Conservation (phyloP, 495 filamentous ascomycete species). For the Aspergillus sclerotiicarbonarius region DNA sequence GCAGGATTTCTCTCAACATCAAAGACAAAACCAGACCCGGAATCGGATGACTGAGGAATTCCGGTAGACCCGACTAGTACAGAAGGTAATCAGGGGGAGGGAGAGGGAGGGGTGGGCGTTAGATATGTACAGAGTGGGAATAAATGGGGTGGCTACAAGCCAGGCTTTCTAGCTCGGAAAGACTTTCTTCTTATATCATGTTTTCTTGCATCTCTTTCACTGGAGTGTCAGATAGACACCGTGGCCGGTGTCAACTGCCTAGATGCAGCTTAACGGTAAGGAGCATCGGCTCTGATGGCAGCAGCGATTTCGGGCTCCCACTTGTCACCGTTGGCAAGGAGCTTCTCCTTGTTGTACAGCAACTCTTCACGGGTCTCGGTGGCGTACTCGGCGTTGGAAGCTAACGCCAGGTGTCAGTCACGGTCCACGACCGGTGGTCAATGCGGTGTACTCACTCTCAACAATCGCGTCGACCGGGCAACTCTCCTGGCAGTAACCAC, state of each 20-base stretch:
- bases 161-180: conserved; percentile 13
- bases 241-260: background rate
- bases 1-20: conserved; percentile 21
- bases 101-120: conserved; percentile 12
- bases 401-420: conserved; percentile 33
- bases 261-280: conserved; percentile 65
- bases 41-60: conserved; percentile 31
- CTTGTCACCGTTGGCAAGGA: conserved; percentile 87
- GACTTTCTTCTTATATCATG: conserved; percentile 21
- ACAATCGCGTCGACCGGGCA: conserved; percentile 99
- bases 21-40: conserved; percentile 30
- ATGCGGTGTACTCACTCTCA: conserved; percentile 56
- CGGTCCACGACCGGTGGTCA: background rate
- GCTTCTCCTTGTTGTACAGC: conserved; percentile 97
- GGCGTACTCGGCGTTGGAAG: conserved; percentile 95
- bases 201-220: conserved; percentile 19
- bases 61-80: conserved; percentile 37
- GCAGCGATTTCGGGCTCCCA: conserved; percentile 98
- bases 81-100: conserved; percentile 16
- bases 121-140: conserved; percentile 39
- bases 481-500: conserved; percentile 97
- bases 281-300: conserved; percentile 80
- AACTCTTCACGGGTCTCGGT: conserved; percentile 97
- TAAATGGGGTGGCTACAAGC: conserved; percentile 14
- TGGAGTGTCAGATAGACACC: background rate